Conservation (phyloP, 2,329 filamentous ascomycete genomes). For the Penicillium sp. region DNA sequence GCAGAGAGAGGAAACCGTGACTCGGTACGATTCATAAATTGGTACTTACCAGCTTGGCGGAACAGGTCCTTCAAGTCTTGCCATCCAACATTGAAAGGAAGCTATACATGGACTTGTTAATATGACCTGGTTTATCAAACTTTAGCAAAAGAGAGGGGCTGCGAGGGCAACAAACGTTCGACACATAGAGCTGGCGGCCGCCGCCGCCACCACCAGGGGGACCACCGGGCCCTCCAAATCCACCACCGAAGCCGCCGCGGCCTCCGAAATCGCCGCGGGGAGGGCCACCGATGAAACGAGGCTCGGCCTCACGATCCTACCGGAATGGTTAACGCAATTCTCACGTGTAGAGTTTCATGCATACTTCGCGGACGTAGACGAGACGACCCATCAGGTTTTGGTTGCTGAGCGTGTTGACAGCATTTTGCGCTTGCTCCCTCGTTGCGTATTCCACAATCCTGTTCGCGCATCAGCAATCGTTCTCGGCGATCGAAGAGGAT, state of each 20-base stretch:
- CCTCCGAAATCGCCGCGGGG: slow-evolving; percentile 62
- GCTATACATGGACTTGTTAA: slow-evolving; percentile 54
- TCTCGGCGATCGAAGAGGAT: not conserved
- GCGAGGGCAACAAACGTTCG: slow-evolving; percentile 77
- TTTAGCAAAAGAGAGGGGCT: slow-evolving; percentile 10
- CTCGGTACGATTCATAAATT: not conserved
- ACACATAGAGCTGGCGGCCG: slow-evolving; percentile 91
- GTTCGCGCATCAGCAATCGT: slow-evolving; percentile 24
- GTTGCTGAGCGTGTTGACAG: slow-evolving; percentile 97
- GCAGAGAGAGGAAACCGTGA: slow-evolving; percentile 13
- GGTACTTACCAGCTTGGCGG: slow-evolving; percentile 84
- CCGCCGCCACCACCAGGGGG: slow-evolving; percentile 52
- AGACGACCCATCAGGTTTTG: slow-evolving; percentile 98
- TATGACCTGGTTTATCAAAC: slow-evolving; percentile 12
- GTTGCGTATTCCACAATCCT: slow-evolving; percentile 99
- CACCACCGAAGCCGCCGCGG: slow-evolving; percentile 53
- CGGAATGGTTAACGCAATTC: not conserved
- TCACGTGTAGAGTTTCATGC: not conserved
- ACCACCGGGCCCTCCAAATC: slow-evolving; percentile 47
- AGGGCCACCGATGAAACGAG: slow-evolving; percentile 82
- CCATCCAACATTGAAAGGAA: slow-evolving; percentile 97
- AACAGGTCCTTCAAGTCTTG: slow-evolving; percentile 99
- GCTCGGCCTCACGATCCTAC: slow-evolving; percentile 95
- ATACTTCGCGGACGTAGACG: slow-evolving; percentile 95
- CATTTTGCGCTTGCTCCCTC: slow-evolving; percentile 96